Evolutionary conservation across 441 rosid species (phyloP).

Genomic region (Flueggea neowawraea): DNA sequence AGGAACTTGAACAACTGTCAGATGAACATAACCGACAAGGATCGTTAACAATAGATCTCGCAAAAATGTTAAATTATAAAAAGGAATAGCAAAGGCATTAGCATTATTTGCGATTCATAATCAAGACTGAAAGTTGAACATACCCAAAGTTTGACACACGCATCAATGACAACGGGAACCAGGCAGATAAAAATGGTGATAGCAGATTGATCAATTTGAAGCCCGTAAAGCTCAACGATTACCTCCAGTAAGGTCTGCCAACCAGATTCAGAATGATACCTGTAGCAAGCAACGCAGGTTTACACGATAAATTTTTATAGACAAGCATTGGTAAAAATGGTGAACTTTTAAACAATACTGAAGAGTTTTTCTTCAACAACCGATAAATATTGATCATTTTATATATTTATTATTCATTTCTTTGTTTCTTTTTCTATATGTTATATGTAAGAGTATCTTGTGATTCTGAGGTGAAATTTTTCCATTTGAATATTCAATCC

Average conservation of each 20-base stretch:
- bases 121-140: slow-evolving; percentile 19
- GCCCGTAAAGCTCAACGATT: slow-evolving; percentile 79
- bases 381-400: too few relatives aligned
- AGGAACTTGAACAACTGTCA: slow-evolving; percentile 79
- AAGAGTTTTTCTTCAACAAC: too few relatives aligned
- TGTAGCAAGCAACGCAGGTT: slow-evolving; percentile 19
- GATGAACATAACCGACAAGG: slow-evolving; percentile 6
- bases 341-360: too few relatives aligned
- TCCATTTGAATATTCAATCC: too few relatives aligned
- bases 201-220: slow-evolving; percentile 63
- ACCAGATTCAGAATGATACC: slow-evolving; percentile 96
- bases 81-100: too few relatives aligned
- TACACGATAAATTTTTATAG: background rate
- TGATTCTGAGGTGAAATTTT: too few relatives aligned
- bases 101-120: background rate
- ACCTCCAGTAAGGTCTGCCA: slow-evolving; percentile 80
- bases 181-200: slow-evolving; percentile 65
- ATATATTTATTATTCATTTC: too few relatives aligned
- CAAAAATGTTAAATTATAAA: background rate
- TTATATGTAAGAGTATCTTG: too few relatives aligned
- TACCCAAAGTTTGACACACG: slow-evolving; percentile 94
- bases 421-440: too few relatives aligned
- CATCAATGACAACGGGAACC: slow-evolving; percentile 73
- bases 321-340: background rate
- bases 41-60: background rate